Evolutionary conservation across 2,329 filamentous ascomycete species (phyloP), one percentile per base, ranked within the genome.

Genomic region (Cryoendolithus antarcticus): DNA sequence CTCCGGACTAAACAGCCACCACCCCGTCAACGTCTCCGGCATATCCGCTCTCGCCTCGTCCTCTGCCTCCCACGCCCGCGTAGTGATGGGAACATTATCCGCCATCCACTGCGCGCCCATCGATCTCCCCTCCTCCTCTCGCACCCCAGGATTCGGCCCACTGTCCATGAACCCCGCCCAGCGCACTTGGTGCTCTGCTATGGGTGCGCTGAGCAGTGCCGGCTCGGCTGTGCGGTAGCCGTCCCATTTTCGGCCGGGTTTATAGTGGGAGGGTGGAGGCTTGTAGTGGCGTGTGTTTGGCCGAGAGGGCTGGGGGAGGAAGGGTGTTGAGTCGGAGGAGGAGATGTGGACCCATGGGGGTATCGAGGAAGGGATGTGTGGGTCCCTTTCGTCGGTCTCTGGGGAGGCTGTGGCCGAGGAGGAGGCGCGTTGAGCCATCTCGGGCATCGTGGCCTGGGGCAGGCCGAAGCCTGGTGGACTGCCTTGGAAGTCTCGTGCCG

Each of bases 1-100:
- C 41, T 57, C 54, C 8, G 60, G 58, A 43, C 54, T 65, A 41
- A 69, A 62, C 36, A 70, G 48, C 56, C 67, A 71, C 48, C 70
- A 69, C 32, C 66, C 65, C 45, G 61, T 66, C 43, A 62, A 57
- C 36, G 65, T 64, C 44, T 69, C 60, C 34, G 62, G 62, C 32
- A 39, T 42, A 29, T 53, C 53, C 21, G 46, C 45, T 32, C 46
- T 40, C 10, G 65, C 63, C 30, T 71, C 65, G 21, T 71, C 66
- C 42, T 68, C 61, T 45, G 75, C 70, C 19, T 68, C 66, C 74
- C 75, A 80, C 10, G 58, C 60, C 29, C 58, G 55, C 40, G 62
- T 58, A 27, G 65, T 58, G 39, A 69, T 62, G 3, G 65, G 60
- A 54, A 69, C 58, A 51, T 71, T 67, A 48, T 65, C 60, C 42